Percentiles rank a stretch among this genome's conserved stretches.
Conservation (phyloP, 2,329 filamentous ascomycete species). For the Claviceps spartinae region DNA sequence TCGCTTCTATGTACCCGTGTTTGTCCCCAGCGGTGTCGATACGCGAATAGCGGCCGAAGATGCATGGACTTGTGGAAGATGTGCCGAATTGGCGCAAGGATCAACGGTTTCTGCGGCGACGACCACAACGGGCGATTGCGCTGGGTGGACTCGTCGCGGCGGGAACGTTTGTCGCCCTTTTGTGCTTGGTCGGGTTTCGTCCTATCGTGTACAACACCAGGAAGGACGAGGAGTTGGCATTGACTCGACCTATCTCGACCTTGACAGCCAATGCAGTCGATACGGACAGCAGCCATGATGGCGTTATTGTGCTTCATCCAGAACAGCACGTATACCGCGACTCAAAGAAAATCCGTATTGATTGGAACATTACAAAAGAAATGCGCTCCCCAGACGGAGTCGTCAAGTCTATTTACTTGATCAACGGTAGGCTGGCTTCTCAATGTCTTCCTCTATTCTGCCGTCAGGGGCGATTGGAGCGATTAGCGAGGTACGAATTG, state of each 20-base stretch:
- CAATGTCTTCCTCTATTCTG: background rate
- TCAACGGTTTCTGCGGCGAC: background rate
- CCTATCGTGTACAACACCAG: background rate
- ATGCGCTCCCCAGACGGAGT: constrained; percentile 34
- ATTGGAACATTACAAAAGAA: constrained; percentile 27
- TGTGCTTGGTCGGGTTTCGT: background rate
- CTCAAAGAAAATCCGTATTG: constrained; percentile 16
- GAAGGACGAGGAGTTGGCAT: background rate
- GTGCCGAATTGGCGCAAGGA: background rate
- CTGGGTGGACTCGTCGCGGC: background rate
- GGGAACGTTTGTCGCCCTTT: background rate
- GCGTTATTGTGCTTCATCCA: constrained; percentile 25
- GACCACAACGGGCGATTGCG: background rate
- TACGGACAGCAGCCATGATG: background rate
- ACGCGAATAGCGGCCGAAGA: background rate
- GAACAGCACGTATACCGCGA: constrained; percentile 25
- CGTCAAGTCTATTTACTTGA: constrained; percentile 31
- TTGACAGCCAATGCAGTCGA: background rate
- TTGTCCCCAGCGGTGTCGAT: background rate
- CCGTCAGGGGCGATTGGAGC: background rate
- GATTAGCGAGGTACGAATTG: background rate
- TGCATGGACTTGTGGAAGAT: background rate
- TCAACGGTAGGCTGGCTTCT: constrained; percentile 27
- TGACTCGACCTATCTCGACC: background rate
- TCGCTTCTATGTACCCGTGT: background rate